These are phyloP conservation scores for Linum tenue DNA, from an alignment of 345 rosid species.

Conservation along the genomic window DNA sequence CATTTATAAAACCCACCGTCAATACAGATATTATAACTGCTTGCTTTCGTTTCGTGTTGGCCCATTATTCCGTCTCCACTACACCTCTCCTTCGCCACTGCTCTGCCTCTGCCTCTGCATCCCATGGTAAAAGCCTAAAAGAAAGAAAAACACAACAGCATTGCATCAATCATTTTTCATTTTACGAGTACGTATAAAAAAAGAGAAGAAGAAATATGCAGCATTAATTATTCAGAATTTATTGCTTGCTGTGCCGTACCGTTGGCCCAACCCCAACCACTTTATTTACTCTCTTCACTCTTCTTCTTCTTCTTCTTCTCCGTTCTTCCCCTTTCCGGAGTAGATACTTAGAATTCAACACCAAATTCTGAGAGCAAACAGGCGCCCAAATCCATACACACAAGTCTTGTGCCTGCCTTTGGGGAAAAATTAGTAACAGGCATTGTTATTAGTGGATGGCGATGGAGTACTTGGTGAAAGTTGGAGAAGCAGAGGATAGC, in stretches of 20 bases:
- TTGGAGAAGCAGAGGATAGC: constrained; percentile 49
- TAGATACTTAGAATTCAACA: not conserved
- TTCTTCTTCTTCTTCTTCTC: not conserved
- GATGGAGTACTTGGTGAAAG: constrained; percentile 41
- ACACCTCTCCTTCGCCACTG: too few species aligned
- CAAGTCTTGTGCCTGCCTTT: constrained; percentile 12
- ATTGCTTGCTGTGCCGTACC: not conserved
- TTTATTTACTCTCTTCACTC: not conserved
- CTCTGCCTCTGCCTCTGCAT: too few species aligned
- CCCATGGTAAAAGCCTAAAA: too few species aligned
- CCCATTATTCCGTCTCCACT: too few species aligned
- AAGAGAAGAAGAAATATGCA: too few species aligned
- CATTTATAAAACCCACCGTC: too few species aligned
- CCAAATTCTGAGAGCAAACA: not conserved
- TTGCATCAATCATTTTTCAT: too few species aligned
- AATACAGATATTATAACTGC: too few species aligned
- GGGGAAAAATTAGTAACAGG: not conserved
- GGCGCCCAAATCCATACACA: not conserved
- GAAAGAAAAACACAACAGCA: too few species aligned
- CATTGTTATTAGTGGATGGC: too few species aligned
- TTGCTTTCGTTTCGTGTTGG: too few species aligned
- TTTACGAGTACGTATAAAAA: too few species aligned
- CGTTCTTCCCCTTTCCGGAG: not conserved
- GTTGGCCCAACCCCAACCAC: not conserved
- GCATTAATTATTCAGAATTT: not conserved